Base-by-base conservation (phyloP, 306 rosid species). In the Dalbergia cultrata region DNA sequence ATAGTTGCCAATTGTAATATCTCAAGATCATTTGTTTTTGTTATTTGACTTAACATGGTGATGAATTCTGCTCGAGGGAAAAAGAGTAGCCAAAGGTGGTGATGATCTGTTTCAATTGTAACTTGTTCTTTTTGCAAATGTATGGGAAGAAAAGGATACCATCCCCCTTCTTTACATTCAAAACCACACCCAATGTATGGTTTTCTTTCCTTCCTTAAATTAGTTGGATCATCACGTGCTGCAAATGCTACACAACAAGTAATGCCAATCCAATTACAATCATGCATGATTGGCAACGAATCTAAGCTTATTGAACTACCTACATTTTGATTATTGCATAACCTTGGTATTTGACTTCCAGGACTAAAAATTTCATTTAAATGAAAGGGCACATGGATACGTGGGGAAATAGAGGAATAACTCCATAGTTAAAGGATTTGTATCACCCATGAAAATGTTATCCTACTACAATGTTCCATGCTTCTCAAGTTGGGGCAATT, bases 261-360 rank as follows among this genome's bases (percentile, higher is more conserved):
- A 35, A 66, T 5, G 4, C 79, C 61, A 4, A 31, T 22, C 43
- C 11, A 41, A 14, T 53, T 22, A 13, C 64, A 9, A 64, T 52
- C 65, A 64, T 34, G 7, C 26, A 76, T 35, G 19, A 19, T 8
- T 14, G 65, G 41, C 8, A n/a, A 76, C 1, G 73, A 53, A 33
- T 9, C 47, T 9, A 21, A 3, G 9, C 44, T 77, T 37, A 65
- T 56, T 50, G 50, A 60, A 50, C 8, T 13, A 5, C 61, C 73
- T 2, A 33, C 19, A n/a, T 2, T 41, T 10, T 58, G 50, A 57
- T 43, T 57, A 26, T 12, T 68, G 17, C 50, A 77, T 57, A 67
- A 77, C 7, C n/a, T 21, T 37, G 74, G 81, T 5, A 77, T 77
- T 77, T 77, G 57, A 53, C 33, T 39, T 39, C 74, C 60, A 0